These are phyloP conservation scores for Alternaria gansuensis DNA, from an alignment of 2,329 filamentous ascomycete genomes.

Conservation along the genomic window DNA sequence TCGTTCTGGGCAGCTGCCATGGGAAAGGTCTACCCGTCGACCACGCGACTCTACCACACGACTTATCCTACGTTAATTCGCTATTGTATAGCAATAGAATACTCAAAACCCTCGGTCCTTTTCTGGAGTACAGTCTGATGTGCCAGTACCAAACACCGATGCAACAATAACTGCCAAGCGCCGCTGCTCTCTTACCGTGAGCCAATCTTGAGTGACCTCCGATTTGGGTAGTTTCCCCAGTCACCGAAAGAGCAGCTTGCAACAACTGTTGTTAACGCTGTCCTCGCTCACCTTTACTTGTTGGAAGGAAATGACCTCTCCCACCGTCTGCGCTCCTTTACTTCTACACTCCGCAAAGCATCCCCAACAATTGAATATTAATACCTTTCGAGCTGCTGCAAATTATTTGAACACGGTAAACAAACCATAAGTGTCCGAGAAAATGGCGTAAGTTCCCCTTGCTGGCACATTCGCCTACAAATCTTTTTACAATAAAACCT, in stretches of 20 bases:
- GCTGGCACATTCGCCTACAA: neutral
- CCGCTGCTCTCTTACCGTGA: neutral
- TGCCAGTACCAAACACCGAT: neutral
- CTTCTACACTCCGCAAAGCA: neutral
- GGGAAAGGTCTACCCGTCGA: neutral
- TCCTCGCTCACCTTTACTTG: neutral
- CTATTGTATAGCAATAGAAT: neutral
- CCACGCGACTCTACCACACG: neutral
- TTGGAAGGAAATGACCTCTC: neutral
- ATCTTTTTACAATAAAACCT: neutral
- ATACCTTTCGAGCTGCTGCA: neutral
- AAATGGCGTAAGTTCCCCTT: slow-evolving; percentile 20
- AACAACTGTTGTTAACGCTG: slow-evolving; percentile 1
- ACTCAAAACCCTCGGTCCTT: neutral
- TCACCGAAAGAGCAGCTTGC: neutral
- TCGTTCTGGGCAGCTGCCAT: neutral
- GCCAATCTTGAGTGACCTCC: neutral
- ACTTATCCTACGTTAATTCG: neutral
- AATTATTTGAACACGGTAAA: neutral
- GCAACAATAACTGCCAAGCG: neutral
- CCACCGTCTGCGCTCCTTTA: neutral
- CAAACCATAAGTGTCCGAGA: neutral
- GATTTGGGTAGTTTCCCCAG: neutral
- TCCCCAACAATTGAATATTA: neutral
- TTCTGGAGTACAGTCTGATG: neutral